phyloP scores from a whole-genome alignment of 2,329 filamentous ascomycete genomes.

The Alternaria brassicae region DNA sequence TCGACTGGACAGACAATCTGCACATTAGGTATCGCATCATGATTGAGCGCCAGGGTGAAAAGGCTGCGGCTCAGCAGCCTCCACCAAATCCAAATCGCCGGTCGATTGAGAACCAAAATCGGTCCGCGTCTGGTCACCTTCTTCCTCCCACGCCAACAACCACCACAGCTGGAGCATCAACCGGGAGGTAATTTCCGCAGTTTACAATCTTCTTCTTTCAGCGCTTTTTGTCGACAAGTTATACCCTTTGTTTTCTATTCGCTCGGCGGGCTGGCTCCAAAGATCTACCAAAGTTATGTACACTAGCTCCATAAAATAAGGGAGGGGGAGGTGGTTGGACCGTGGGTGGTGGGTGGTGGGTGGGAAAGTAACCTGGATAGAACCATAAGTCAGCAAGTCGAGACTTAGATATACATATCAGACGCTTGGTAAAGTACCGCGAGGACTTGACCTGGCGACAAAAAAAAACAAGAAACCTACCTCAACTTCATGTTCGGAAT shows the following conservation, averaged over 20 bases:
- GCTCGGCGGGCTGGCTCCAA: slow-evolving; percentile 21
- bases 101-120: slow-evolving; percentile 47
- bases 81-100: slow-evolving; percentile 34
- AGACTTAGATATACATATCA: slow-evolving; percentile 24
- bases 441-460: background rate
- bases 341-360: background rate
- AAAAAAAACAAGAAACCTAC: slow-evolving; percentile 32
- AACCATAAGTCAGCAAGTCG: slow-evolving; percentile 20
- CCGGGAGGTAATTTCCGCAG: slow-evolving; percentile 13
- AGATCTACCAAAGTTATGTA: slow-evolving; percentile 37
- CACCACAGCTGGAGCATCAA: slow-evolving; percentile 16
- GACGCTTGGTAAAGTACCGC: slow-evolving; percentile 10
- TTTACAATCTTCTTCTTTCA: slow-evolving; percentile 11
- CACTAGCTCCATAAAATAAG: slow-evolving; percentile 20
- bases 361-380: slow-evolving; percentile 20
- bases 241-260: slow-evolving; percentile 45
- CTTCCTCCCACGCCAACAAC: slow-evolving; percentile 42
- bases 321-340: background rate
- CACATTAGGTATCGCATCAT: slow-evolving; percentile 65
- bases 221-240: slow-evolving; percentile 31
- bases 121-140: slow-evolving; percentile 46
- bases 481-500: background rate
- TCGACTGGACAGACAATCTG: slow-evolving; percentile 71
- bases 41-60: slow-evolving; percentile 53
- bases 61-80: slow-evolving; percentile 41